These are phyloP conservation scores for Apiotrichum gamsii DNA, from an alignment of 1,284 basidiomycete species.

Conservation along the genomic window DNA sequence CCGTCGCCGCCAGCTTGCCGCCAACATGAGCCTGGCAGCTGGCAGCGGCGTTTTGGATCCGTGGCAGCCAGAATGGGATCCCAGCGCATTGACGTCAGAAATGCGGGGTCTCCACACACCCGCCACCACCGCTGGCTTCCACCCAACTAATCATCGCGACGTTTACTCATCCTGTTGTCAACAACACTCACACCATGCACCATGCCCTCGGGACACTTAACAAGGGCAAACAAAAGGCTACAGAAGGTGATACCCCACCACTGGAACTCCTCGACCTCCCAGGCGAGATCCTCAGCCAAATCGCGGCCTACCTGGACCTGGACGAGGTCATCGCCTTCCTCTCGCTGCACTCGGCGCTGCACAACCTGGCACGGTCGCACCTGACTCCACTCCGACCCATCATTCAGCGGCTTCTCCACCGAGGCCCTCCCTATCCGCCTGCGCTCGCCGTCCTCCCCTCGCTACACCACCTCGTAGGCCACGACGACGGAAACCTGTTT, in stretches of 20 bases:
- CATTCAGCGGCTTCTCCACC: conserved; percentile 19
- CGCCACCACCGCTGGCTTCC: too few relatives aligned
- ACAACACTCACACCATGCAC: too few relatives aligned
- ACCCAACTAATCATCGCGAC: too few relatives aligned
- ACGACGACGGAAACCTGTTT: conserved; percentile 23
- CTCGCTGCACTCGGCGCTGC: conserved; percentile 27
- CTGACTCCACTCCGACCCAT: conserved; percentile 32
- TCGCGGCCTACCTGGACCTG: conserved; percentile 34
- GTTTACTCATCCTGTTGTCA: too few relatives aligned
- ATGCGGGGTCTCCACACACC: too few relatives aligned
- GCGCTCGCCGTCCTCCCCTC: conserved; percentile 30
- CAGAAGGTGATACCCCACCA: too few relatives aligned
- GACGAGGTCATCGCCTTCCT: conserved; percentile 28
- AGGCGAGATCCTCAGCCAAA: conserved; percentile 34
- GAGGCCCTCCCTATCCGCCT: conserved; percentile 31
- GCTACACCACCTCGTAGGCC: conserved; percentile 23
- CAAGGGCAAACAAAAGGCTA: not conserved
- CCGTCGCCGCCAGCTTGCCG: too few relatives aligned
- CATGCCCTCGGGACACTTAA: too few relatives aligned
- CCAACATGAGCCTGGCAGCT: too few relatives aligned
- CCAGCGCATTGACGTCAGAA: too few relatives aligned
- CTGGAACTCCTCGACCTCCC: conserved; percentile 31
- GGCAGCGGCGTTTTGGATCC: too few relatives aligned
- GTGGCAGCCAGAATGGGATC: too few relatives aligned
- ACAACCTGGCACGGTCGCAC: conserved; percentile 26